Conservation (phyloP, 2,329 filamentous ascomycete species). For the Penicillium expansum region DNA sequence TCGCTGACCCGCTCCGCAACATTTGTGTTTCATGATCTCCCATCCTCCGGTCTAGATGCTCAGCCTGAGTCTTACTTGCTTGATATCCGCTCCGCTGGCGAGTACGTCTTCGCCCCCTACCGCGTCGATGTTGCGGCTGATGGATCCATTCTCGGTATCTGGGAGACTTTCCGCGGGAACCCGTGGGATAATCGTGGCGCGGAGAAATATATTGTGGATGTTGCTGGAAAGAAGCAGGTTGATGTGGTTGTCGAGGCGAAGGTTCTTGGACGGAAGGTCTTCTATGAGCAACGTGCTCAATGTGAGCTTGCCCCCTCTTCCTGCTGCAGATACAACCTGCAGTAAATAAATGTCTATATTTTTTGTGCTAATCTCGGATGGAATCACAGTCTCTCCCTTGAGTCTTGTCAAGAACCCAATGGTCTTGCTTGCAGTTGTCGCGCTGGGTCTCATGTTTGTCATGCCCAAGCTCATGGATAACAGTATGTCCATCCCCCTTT, state of each 20-base stretch:
- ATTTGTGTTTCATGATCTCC: slow-evolving; percentile 73
- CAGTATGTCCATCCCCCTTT: slow-evolving; percentile 60
- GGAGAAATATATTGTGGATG: slow-evolving; percentile 44
- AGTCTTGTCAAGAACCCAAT: slow-evolving; percentile 89
- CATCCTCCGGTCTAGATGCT: slow-evolving; percentile 22
- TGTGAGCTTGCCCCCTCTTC: slow-evolving; percentile 57
- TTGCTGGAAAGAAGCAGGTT: slow-evolving; percentile 29
- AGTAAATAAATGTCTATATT: too few species aligned
- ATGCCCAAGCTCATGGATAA: slow-evolving; percentile 96
- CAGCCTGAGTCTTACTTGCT: slow-evolving; percentile 66
- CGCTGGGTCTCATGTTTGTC: slow-evolving; percentile 78
- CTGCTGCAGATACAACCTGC: slow-evolving; percentile 3
- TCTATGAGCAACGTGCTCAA: slow-evolving; percentile 70
- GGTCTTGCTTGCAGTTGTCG: slow-evolving; percentile 87
- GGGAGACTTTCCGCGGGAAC: slow-evolving; percentile 85
- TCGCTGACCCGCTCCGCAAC: slow-evolving; percentile 66
- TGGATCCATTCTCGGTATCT: slow-evolving; percentile 58
- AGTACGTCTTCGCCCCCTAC: slow-evolving; percentile 73
- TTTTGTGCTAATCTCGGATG: slow-evolving; percentile 10
- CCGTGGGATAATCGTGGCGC: slow-evolving; percentile 81
- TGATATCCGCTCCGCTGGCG: slow-evolving; percentile 68
- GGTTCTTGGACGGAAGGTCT: slow-evolving; percentile 64
- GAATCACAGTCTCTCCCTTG: slow-evolving; percentile 66
- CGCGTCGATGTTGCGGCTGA: slow-evolving; percentile 63
- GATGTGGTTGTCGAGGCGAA: slow-evolving; percentile 59